phyloP scores from a whole-genome alignment of 768 basidiomycete genomes.

The Serendipita sp. region DNA sequence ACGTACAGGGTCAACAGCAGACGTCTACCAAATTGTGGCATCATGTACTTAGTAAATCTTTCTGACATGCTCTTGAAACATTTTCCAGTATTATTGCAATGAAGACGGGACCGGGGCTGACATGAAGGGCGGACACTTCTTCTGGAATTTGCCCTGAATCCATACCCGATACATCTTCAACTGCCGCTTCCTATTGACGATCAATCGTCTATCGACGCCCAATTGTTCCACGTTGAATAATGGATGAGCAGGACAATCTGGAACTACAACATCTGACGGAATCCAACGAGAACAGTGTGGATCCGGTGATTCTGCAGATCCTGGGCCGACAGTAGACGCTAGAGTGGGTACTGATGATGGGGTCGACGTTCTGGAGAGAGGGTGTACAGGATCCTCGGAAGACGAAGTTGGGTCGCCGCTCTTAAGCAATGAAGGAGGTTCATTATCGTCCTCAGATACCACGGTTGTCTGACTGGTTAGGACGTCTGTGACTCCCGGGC shows the following conservation, averaged over 20 bases:
- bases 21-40: too few species aligned
- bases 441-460: neutral
- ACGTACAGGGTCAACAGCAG: too few species aligned
- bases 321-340: neutral
- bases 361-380: too few species aligned
- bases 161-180: conserved; percentile 96
- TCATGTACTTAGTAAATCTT: too few species aligned
- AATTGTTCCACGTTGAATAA: conserved; percentile 72
- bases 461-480: too few species aligned
- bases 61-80: too few species aligned
- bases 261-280: neutral
- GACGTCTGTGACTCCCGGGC: too few species aligned
- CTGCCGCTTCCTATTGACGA: conserved; percentile 87
- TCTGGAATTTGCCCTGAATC: conserved; percentile 71
- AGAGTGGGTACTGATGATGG: too few species aligned
- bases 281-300: conserved; percentile 19
- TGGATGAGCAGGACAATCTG: conserved; percentile 30
- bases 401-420: neutral
- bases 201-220: conserved; percentile 74
- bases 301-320: conserved; percentile 13
- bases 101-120: too few species aligned
- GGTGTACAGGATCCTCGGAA: neutral
- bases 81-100: too few species aligned
- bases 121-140: too few species aligned
- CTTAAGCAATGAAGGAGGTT: neutral